phyloP scores from a whole-genome alignment of 2,329 filamentous ascomycete species.

The Xylogone sp. region DNA sequence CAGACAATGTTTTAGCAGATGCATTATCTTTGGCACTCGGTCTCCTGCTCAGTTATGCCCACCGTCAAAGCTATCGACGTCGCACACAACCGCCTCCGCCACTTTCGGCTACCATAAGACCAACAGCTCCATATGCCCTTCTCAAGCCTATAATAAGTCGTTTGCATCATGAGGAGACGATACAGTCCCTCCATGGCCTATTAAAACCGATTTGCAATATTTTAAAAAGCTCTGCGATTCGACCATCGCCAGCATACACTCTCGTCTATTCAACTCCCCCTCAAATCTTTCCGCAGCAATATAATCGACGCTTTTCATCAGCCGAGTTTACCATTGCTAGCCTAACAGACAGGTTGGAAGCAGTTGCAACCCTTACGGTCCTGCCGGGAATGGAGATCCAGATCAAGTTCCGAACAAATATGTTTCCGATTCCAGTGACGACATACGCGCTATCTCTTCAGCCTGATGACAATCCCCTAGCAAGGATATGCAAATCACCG shows the following conservation, averaged over 20 bases:
- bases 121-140: conserved; percentile 49
- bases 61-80: conserved; percentile 68
- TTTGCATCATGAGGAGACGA: conserved; percentile 21
- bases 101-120: conserved; percentile 41
- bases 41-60: conserved; percentile 73
- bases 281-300: conserved; percentile 13
- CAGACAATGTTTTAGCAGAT: conserved; percentile 56
- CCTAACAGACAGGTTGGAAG: conserved; percentile 39
- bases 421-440: conserved; percentile 5
- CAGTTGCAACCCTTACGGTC: conserved; percentile 35
- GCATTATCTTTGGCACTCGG: conserved; percentile 64
- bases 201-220: conserved; percentile 18
- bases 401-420: conserved; percentile 28
- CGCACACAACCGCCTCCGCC: conserved; percentile 63
- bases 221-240: conserved; percentile 18
- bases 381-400: conserved; percentile 27
- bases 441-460: conserved; percentile 11
- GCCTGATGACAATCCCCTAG: conserved; percentile 13
- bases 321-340: conserved; percentile 36
- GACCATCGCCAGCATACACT: conserved; percentile 19
- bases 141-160: conserved; percentile 48
- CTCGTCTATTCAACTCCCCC: conserved; percentile 16
- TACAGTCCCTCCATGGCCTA: conserved; percentile 15
- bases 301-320: conserved; percentile 15
- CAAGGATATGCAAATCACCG: conserved; percentile 13